These are phyloP conservation scores for Xylariales sp. DNA, from an alignment of 2,329 filamentous ascomycete species.

Conservation along the genomic window DNA sequence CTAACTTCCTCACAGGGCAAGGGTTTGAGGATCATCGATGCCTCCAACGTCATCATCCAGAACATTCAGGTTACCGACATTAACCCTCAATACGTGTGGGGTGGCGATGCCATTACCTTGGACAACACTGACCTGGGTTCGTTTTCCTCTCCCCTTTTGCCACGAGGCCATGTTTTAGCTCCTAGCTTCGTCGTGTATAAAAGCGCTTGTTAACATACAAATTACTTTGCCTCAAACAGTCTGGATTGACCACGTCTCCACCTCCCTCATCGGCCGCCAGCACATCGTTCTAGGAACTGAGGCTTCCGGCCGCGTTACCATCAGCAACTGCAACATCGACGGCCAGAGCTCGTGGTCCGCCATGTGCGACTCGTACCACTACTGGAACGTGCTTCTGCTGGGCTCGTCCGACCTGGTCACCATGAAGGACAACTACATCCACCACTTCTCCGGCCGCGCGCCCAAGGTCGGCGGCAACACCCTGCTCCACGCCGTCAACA, in stretches of 20 bases:
- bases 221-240: too few species aligned
- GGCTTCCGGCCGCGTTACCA: conserved; percentile 31
- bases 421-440: conserved; percentile 37
- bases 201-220: too few species aligned
- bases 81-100: conserved; percentile 56
- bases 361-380: conserved; percentile 38
- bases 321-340: conserved; percentile 41
- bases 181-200: too few species aligned
- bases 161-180: too few species aligned
- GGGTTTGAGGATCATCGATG: conserved; percentile 43
- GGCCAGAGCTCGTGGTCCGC: conserved; percentile 34
- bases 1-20: too few species aligned
- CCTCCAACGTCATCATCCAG: conserved; percentile 54
- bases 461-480: conserved; percentile 33
- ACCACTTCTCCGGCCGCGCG: conserved; percentile 35
- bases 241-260: conserved; percentile 17
- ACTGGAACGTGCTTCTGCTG: conserved; percentile 38
- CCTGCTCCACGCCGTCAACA: conserved; percentile 32
- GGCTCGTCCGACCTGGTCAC: conserved; percentile 35
- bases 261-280: conserved; percentile 37
- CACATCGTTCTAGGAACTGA: conserved; percentile 31
- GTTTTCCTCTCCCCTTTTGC: background rate
- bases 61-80: conserved; percentile 52
- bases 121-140: conserved; percentile 11
- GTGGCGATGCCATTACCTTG: conserved; percentile 51